A percentile compares a stretch with the other conserved stretches of the same genome.
Evolutionary conservation across 495 filamentous ascomycete species (phyloP).

Genomic region (Sphaerosporella brunnea): DNA sequence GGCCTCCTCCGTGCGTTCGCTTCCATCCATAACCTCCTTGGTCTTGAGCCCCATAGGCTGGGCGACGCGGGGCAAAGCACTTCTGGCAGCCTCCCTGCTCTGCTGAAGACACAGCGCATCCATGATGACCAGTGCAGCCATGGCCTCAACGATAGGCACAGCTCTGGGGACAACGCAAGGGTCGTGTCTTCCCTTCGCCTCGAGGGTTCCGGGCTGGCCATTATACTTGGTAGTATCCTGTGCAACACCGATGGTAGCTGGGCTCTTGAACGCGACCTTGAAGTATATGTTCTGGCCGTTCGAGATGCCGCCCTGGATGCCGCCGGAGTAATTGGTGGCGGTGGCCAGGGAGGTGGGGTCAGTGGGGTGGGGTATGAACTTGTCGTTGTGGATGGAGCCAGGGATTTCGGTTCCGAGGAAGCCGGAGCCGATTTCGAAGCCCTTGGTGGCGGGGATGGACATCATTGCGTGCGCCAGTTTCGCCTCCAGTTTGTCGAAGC

Average conservation of each 20-base stretch:
- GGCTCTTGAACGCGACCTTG: conserved; percentile 85
- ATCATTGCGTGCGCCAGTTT: conserved; percentile 92
- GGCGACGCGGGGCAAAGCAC: conserved; percentile 35
- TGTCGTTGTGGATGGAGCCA: conserved; percentile 84
- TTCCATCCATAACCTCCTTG: conserved; percentile 6
- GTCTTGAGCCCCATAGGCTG: conserved; percentile 18
- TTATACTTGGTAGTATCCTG: conserved; percentile 73
- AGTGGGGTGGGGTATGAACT: conserved; percentile 48
- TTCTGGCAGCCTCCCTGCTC: conserved; percentile 42
- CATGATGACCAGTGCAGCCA: conserved; percentile 81
- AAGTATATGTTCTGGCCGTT: conserved; percentile 95
- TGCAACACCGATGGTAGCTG: conserved; percentile 86
- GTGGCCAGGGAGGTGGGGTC: conserved; percentile 45
- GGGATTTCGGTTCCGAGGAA: conserved; percentile 78
- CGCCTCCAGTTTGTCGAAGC: conserved; percentile 93
- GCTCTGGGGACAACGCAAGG: conserved; percentile 89
- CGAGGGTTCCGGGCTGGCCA: conserved; percentile 54
- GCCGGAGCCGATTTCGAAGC: conserved; percentile 89
- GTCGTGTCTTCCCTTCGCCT: conserved; percentile 91
- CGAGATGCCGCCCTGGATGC: conserved; percentile 90
- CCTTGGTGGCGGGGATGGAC: conserved; percentile 90
- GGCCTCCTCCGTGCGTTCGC: conserved; percentile 6
- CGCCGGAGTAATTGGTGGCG: conserved; percentile 89
- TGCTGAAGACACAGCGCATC: conserved; percentile 83
- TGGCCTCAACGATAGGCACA: conserved; percentile 90